Base-by-base conservation (phyloP, 1,139 yeast species). In the Chernovozyma sophiae-reginae region DNA sequence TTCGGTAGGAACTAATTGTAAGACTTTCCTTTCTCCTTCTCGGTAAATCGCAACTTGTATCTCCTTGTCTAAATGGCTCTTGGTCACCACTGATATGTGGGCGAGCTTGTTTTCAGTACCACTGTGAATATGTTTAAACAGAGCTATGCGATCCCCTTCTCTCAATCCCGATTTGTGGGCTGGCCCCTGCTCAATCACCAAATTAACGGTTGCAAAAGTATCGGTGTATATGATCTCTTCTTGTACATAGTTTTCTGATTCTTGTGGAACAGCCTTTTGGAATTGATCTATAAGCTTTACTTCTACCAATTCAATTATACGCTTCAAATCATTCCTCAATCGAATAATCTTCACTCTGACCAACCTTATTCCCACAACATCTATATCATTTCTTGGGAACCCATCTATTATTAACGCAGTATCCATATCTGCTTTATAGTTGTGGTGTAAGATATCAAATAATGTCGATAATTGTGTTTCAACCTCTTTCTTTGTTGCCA, bases 321-420 rank as follows among this genome's bases (percentile, higher is more conserved):
- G 55, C 40, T 66, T 69, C 43, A 81, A 67, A 56, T 90, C 97
- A 51, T 87, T 89, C 41, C 80, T 65, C 36, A 83, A 64, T 38
- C 85, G 65, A 33, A 84, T 79, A 29, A 89, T 77, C 49, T 74
- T 74, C 7, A 79, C 74, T 43, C 96, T 58, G 0, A 77, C 52
- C n/a, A 75, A 61, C 36, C 94, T 63, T 2, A 80, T 65, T 27
- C 84, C 72, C 3, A 82, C 79, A 4, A 90, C 85, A 50, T 92
- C 96, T 24, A 90, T 74, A 53, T 92, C 97, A 13, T 70, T 62
- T 27, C 97, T 66, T 0, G 98, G 98, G 48, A 76, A 92, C 26
- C 97, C 97, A 50, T 90, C 96, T 0, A 51, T 43, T 3, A 84
- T 57, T 45, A 90, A 61, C 0, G 79, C 68, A 0, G 94, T 80